Conservation (phyloP, 768 basidiomycete species). For the Sutorius australiensis region DNA sequence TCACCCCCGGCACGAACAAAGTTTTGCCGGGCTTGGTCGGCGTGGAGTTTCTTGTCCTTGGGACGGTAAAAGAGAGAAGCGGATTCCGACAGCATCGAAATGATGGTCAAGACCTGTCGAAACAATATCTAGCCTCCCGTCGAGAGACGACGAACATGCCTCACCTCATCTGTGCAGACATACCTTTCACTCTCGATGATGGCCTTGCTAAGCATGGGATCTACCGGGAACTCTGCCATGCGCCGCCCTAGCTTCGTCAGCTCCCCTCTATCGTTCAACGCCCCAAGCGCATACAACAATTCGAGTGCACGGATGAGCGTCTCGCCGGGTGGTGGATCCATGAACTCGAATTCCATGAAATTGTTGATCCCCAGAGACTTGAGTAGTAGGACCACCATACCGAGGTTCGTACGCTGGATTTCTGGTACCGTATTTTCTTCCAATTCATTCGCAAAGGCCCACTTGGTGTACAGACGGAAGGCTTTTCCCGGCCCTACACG, state of each 20-base stretch:
- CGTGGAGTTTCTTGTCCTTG: slow-evolving; percentile 97
- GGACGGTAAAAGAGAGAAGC: slow-evolving; percentile 94
- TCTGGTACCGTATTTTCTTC: slow-evolving; percentile 98
- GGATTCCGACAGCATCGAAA: slow-evolving; percentile 95
- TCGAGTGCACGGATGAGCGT: slow-evolving; percentile 95
- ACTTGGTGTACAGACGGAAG: slow-evolving; percentile 98
- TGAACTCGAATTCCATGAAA: slow-evolving; percentile 96
- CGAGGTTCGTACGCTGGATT: slow-evolving; percentile 97
- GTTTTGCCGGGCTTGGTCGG: slow-evolving; percentile 96
- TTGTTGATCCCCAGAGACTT: slow-evolving; percentile 99
- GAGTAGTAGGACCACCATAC: slow-evolving; percentile 89
- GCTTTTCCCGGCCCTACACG: slow-evolving; percentile 98
- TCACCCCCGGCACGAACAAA: slow-evolving; percentile 95
- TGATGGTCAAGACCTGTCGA: slow-evolving; percentile 85
- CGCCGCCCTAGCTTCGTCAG: slow-evolving; percentile 93
- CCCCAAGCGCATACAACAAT: slow-evolving; percentile 90
- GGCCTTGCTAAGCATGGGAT: slow-evolving; percentile 94
- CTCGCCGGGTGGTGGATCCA: slow-evolving; percentile 97
- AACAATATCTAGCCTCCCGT: not conserved
- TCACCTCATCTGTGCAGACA: slow-evolving; percentile 91
- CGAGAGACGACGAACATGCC: slow-evolving; percentile 12
- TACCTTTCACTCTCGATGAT: slow-evolving; percentile 96
- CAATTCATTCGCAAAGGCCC: slow-evolving; percentile 94
- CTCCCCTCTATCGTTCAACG: slow-evolving; percentile 94
- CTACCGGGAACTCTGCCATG: slow-evolving; percentile 99